These are phyloP conservation scores for Waltergamsia citrina DNA, from an alignment of 2,329 filamentous ascomycete genomes.

Conservation along the genomic window DNA sequence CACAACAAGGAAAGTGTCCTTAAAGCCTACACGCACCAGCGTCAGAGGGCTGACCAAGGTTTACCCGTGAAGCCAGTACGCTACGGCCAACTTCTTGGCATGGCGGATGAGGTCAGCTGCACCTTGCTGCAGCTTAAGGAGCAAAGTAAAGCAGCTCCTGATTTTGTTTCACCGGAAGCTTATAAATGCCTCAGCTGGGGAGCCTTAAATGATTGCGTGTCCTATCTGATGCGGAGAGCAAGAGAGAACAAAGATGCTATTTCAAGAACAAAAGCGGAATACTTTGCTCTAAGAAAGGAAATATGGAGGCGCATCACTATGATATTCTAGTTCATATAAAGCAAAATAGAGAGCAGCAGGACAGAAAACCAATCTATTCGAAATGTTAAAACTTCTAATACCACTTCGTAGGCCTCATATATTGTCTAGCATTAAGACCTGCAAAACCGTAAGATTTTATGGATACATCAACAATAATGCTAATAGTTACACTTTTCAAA, in stretches of 20 bases:
- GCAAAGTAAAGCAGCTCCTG: constrained; percentile 8
- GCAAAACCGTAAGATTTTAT: too few species aligned
- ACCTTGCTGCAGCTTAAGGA: constrained; percentile 29
- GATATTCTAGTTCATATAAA: too few species aligned
- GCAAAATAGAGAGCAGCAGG: too few species aligned
- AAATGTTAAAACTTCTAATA: too few species aligned
- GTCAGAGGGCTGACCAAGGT: constrained; percentile 23
- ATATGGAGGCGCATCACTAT: neutral
- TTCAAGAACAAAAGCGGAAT: neutral
- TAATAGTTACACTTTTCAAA: too few species aligned
- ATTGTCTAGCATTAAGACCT: too few species aligned
- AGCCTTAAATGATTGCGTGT: constrained; percentile 24
- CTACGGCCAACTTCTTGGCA: constrained; percentile 46
- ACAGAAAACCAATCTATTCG: too few species aligned
- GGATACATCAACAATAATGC: too few species aligned
- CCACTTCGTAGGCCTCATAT: too few species aligned
- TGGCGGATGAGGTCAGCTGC: constrained; percentile 47
- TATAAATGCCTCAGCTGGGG: constrained; percentile 32
- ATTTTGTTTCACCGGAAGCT: too few species aligned
- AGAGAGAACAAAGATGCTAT: constrained; percentile 21
- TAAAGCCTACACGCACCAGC: constrained; percentile 32
- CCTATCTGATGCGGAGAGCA: constrained; percentile 24
- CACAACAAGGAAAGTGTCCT: constrained; percentile 35
- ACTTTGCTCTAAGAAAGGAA: neutral
- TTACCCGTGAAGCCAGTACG: constrained; percentile 24